Percentiles rank a stretch among this genome's conserved stretches.
phyloP scores from a whole-genome alignment of 129 eudicot species.

The Lonicera japonica region DNA sequence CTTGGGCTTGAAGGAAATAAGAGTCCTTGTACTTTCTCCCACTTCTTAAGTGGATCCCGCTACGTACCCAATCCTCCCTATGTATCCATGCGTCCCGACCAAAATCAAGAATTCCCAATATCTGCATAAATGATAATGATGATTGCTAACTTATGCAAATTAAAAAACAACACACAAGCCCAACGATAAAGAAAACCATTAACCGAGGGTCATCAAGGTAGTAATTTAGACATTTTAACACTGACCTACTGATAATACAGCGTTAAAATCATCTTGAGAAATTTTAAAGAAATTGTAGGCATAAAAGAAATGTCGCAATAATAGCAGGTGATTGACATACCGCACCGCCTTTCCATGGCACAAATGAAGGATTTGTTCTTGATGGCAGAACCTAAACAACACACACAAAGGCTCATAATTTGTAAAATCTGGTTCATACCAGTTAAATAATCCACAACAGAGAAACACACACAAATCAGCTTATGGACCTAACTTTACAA shows the following conservation, averaged over 20 bases:
- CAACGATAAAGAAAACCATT: neutral
- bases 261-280: too few species aligned
- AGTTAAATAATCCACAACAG: neutral
- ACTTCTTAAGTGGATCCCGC: conserved; percentile 68
- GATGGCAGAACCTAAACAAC: conserved; percentile 67
- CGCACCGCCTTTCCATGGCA: conserved; percentile 95
- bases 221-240: too few species aligned
- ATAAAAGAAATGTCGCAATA: too few species aligned
- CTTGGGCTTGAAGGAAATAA: conserved; percentile 78
- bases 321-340: conserved; percentile 40
- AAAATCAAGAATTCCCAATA: conserved; percentile 77
- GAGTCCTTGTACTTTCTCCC: conserved; percentile 91
- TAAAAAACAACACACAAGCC: neutral
- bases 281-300: neutral
- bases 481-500: too few species aligned
- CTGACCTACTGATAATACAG: too few species aligned
- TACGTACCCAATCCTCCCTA: conserved; percentile 88
- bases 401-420: neutral
- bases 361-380: conserved; percentile 63
- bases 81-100: conserved; percentile 92
- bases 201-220: too few species aligned
- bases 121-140: conserved; percentile 31
- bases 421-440: neutral
- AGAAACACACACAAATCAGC: neutral
- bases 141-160: neutral